Base-by-base conservation (phyloP, 495 filamentous ascomycete species). In the Cercophora sp. region DNA sequence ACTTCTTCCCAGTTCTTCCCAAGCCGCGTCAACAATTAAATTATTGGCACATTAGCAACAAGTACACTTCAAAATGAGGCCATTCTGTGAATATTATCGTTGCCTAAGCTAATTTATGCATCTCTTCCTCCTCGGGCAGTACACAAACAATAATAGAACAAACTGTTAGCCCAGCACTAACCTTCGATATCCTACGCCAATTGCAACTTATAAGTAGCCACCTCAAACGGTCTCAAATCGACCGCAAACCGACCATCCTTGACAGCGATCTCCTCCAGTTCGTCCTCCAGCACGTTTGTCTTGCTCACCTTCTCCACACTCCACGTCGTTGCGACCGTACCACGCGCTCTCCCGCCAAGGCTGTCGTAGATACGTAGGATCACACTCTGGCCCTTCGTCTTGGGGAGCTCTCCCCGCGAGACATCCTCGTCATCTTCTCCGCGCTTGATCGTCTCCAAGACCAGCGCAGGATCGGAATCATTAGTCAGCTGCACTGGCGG, bases 401-500 rank as follows among this genome's bases (percentile, higher is more conserved):
- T 73, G 8, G 83, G 77, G 29, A 95, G 64, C n/a, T 85, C 85
- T 24, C 82, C 86, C 3, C 77, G 70, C 22, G 82, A 86, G 13
- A 96, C 82, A 60, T 96, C 93, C 65, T 88, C 89, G 58, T 98
- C 93, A 58, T 98, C 93, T 70, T 97, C 94, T 20, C 90, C 93
- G 48, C 93, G 84, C 77, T 96, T 96, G 57, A 96, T 75, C 13
- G 81, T 84, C 62, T 96, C 91, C 5, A 96, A 74, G 19, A 96
- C 71, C 16, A 96, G 69, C 6, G 85, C 81, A 10, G 74, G 64
- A 49, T 53, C 52, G 9, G 63, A 66, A 19, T 81, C 74, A 18
- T 79, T 77, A 2, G 68, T 73, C 1, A 90, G 66, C 27, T 76
- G 72, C 13, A 92, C 70, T 3, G 80, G 72, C 16, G 72, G 64